Conservation (phyloP, 2,329 filamentous ascomycete species). For the Trichoderma breve region DNA sequence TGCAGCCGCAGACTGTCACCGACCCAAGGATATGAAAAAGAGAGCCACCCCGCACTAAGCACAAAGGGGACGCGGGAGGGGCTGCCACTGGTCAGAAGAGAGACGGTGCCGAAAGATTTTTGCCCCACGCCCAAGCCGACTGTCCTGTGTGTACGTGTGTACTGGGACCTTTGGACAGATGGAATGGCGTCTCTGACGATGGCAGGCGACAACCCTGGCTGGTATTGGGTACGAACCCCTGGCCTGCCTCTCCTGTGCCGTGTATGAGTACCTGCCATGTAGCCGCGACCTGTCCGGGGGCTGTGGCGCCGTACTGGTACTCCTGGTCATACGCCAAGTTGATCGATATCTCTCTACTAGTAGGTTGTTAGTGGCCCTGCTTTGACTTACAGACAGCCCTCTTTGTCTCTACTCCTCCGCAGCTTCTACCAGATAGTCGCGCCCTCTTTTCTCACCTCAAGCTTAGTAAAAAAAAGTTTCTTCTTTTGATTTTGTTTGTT, state of each 20-base stretch:
- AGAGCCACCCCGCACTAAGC: constrained; percentile 31
- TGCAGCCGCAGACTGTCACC: constrained; percentile 7
- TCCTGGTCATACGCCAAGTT: not conserved
- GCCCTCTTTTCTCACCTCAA: not conserved
- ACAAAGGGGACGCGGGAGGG: constrained; percentile 27
- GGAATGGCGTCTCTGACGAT: not conserved
- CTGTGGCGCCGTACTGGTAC: not conserved
- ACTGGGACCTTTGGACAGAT: not conserved
- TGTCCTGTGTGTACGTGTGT: not conserved
- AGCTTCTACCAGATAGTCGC: not conserved
- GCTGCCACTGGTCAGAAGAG: constrained; percentile 24
- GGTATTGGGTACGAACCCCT: not conserved
- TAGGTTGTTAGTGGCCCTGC: not conserved
- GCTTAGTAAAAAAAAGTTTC: not conserved
- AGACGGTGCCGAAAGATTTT: not conserved
- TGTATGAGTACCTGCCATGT: not conserved
- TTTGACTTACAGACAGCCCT: constrained; percentile 7
- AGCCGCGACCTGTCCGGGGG: not conserved
- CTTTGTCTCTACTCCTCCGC: not conserved
- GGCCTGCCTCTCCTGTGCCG: not conserved
- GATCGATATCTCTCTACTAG: not conserved
- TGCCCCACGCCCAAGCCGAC: not conserved
- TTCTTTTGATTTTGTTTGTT: not conserved
- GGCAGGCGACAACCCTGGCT: not conserved
- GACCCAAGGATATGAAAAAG: not conserved